Conservation (phyloP, 768 basidiomycete genomes). For the Gymnopilus dilepis region DNA sequence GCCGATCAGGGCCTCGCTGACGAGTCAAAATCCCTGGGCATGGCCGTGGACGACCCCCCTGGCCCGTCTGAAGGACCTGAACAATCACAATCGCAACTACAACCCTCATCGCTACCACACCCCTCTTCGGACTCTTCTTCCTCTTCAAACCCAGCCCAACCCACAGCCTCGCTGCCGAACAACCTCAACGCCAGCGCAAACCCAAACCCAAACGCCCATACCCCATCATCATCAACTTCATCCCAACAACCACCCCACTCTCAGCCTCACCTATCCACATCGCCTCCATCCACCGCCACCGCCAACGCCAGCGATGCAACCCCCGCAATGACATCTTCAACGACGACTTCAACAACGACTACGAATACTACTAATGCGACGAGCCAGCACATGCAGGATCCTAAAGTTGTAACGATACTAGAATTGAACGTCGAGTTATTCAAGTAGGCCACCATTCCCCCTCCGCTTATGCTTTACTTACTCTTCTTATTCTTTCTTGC, state of each 20-base stretch:
- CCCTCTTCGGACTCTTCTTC: not conserved
- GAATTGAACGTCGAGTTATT: conserved; percentile 74
- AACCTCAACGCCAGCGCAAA: conserved; percentile 2
- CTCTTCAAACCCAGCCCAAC: not conserved
- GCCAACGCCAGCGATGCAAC: not conserved
- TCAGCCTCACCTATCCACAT: conserved; percentile 12
- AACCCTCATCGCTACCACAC: not conserved
- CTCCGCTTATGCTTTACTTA: conserved; percentile 31
- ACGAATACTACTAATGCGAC: conserved; percentile 22
- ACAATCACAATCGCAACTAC: not conserved
- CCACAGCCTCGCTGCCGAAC: not conserved
- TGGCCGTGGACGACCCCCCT: conserved; percentile 1
- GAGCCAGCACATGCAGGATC: conserved; percentile 37
- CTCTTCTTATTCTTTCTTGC: conserved; percentile 3
- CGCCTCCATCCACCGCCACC: not conserved
- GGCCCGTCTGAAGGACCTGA: conserved; percentile 13
- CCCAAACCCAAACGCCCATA: conserved; percentile 4
- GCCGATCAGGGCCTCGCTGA: not conserved
- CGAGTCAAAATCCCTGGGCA: not conserved
- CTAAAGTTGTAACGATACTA: conserved; percentile 65
- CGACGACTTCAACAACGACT: conserved; percentile 23
- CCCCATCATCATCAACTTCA: conserved; percentile 4
- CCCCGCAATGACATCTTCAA: conserved; percentile 11
- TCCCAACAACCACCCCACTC: conserved; percentile 8
- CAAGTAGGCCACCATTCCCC: no score